A percentile compares a stretch with the other conserved stretches of the same genome.
These are phyloP conservation scores for Dalbergia cultrata DNA, from an alignment of 306 rosid species.

Conservation along the genomic window DNA sequence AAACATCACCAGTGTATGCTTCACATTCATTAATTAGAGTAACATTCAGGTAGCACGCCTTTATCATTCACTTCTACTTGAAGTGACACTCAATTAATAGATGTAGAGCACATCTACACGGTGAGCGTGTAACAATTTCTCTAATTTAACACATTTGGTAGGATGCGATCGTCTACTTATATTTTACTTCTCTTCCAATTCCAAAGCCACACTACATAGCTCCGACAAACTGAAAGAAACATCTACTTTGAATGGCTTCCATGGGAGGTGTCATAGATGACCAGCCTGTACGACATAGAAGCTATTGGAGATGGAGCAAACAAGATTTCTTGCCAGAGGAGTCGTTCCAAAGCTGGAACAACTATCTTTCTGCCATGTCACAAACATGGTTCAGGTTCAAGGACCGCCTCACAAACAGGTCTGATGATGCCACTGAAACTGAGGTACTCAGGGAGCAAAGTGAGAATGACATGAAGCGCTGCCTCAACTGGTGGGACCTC, in stretches of 20 bases:
- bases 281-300: slow-evolving; percentile 47
- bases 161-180: not conserved
- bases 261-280: slow-evolving; percentile 18
- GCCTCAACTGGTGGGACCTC: slow-evolving; percentile 83
- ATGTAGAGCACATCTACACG: too few relatives aligned
- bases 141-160: not conserved
- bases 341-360: slow-evolving; percentile 76
- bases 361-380: slow-evolving; percentile 63
- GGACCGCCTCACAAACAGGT: slow-evolving; percentile 69
- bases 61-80: too few relatives aligned
- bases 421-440: slow-evolving; percentile 65
- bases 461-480: slow-evolving; percentile 65
- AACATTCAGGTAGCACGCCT: too few relatives aligned
- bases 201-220: not conserved
- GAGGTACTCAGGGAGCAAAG: slow-evolving; percentile 60
- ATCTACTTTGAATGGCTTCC: slow-evolving; percentile 45
- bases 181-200: not conserved
- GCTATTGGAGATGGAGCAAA: slow-evolving; percentile 81
- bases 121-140: too few relatives aligned
- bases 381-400: slow-evolving; percentile 65
- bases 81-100: too few relatives aligned
- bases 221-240: not conserved
- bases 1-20: too few relatives aligned
- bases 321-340: slow-evolving; percentile 85
- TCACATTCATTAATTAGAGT: too few relatives aligned